Evolutionary conservation across 495 filamentous ascomycete species (phyloP), one percentile per base, ranked within the genome.

Genomic region (Lindgomyces ingoldianus): DNA sequence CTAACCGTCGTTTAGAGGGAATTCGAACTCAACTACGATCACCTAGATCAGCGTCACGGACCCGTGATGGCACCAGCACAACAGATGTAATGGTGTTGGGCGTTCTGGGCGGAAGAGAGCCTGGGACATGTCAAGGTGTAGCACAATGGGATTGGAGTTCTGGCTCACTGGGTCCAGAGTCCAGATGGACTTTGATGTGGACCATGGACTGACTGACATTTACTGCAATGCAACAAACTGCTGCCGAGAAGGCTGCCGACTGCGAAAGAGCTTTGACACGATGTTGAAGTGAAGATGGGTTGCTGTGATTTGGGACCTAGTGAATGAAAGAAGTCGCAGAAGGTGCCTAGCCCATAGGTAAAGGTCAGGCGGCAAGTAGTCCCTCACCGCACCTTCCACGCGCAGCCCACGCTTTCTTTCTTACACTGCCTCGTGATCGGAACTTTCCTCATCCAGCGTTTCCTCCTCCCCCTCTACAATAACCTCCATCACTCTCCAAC

Each of bases 1-100:
- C 63, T 74, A 56, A 70, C 21, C n/a, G 47, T 33, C 36, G 41
- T 54, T 25, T 57, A 93, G 90, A 81, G 89, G 46, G 89, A 92
- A 67, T 87, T 93, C 64, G 86, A 89, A 21, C 81, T 96, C 19
- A 81, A 90, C 64, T 94, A 93, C 64, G 86, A 87, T 60, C 86
- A 91, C 72, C 76, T 95, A 62, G 90, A 94, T 68, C 81, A 78
- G 75, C 71, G 75, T 70, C 74, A 85, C 81, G 84, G 62, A 18
- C 62, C 62, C 11, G 62, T 26, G 3, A 48, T 55, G 30, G 33
- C 26, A 6, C 24, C 33, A 39, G 33, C 33, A 39, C 33, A 39
- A 39, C 33, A 6, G 14, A 39, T 39, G 33, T 39, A 39, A 14
- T 6, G 33, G 33, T 39, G n/a, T 39, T 39, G 33, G 6, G 14